These are phyloP conservation scores for Pulveroboletus sp. DNA, from an alignment of 768 basidiomycete species.

Conservation along the genomic window DNA sequence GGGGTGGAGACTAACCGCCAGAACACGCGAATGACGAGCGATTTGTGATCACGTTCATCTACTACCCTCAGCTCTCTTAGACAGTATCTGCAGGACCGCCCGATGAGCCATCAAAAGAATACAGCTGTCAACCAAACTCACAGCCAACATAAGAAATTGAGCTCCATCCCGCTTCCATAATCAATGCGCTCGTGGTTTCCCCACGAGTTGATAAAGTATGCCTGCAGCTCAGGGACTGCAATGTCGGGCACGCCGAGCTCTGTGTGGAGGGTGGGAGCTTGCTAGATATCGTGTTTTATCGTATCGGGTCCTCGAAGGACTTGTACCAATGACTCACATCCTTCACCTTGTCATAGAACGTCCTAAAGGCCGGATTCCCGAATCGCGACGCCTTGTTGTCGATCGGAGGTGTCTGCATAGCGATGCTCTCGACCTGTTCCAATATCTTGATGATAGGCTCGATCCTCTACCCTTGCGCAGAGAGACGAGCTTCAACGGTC, in stretches of 20 bases:
- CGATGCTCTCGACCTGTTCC: constrained; percentile 61
- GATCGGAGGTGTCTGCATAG: constrained; percentile 72
- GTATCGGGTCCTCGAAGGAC: constrained; percentile 1
- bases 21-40: constrained; percentile 80
- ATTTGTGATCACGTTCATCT: constrained; percentile 58
- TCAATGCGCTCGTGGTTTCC: constrained; percentile 90
- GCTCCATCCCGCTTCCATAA: constrained; percentile 99
- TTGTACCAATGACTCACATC: constrained; percentile 43
- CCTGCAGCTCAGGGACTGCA: constrained; percentile 63
- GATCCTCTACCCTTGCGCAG: constrained; percentile 49
- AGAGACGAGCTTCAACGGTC: not conserved
- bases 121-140: constrained; percentile 36
- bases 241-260: constrained; percentile 57
- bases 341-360: constrained; percentile 79
- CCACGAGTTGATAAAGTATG: constrained; percentile 86
- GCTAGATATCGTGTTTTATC: constrained; percentile 31
- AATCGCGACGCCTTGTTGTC: constrained; percentile 90
- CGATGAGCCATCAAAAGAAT: not conserved
- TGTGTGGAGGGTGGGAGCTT: constrained; percentile 53
- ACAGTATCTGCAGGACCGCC: constrained; percentile 60
- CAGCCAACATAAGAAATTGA: constrained; percentile 98
- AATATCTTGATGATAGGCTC: constrained; percentile 59
- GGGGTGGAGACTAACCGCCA: constrained; percentile 58
- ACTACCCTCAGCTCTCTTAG: constrained; percentile 68
- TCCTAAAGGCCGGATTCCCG: constrained; percentile 94